A percentile compares a stretch with the other conserved stretches of the same genome.
Evolutionary conservation across 2,329 filamentous ascomycete genomes (phyloP).

Genomic region (Amphichorda felina): DNA sequence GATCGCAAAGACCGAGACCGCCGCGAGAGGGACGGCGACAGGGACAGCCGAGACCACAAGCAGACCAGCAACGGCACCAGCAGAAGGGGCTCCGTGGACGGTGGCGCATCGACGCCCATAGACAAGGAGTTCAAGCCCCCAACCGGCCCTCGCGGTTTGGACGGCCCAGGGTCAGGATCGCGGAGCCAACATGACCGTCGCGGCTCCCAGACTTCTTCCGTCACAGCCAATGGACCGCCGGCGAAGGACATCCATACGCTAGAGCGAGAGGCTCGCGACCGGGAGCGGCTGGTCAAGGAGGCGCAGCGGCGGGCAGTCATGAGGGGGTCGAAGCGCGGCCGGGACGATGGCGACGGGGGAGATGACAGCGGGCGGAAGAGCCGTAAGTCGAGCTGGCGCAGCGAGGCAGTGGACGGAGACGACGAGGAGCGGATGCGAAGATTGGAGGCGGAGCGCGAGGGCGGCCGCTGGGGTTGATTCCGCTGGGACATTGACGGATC

Average conservation of each 20-base stretch:
- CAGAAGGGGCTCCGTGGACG: conserved; percentile 14
- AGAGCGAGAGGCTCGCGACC: conserved; percentile 55
- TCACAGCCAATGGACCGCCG: conserved; percentile 6
- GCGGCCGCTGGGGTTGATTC: neutral
- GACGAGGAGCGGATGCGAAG: conserved; percentile 39
- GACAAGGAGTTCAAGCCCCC: conserved; percentile 24
- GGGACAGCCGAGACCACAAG: conserved; percentile 10
- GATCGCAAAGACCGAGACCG: conserved; percentile 23
- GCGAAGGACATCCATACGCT: conserved; percentile 51
- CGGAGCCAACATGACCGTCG: conserved; percentile 16
- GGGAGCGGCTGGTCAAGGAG: conserved; percentile 57
- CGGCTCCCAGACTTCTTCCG: conserved; percentile 19
- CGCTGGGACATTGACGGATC: no score
- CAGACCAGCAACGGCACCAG: conserved; percentile 19
- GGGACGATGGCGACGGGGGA: conserved; percentile 26
- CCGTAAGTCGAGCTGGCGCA: conserved; percentile 31
- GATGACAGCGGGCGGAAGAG: conserved; percentile 25
- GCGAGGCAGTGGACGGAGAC: conserved; percentile 32
- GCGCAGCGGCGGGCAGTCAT: conserved; percentile 44
- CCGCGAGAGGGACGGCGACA: conserved; percentile 21
- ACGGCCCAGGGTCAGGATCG: conserved; percentile 21
- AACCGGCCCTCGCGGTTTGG: conserved; percentile 24
- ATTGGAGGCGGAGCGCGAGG: neutral
- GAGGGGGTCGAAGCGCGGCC: conserved; percentile 35
- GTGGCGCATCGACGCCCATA: conserved; percentile 1